Evolutionary conservation across 768 basidiomycete species (phyloP).

Genomic region (Pleurotus giganteus): DNA sequence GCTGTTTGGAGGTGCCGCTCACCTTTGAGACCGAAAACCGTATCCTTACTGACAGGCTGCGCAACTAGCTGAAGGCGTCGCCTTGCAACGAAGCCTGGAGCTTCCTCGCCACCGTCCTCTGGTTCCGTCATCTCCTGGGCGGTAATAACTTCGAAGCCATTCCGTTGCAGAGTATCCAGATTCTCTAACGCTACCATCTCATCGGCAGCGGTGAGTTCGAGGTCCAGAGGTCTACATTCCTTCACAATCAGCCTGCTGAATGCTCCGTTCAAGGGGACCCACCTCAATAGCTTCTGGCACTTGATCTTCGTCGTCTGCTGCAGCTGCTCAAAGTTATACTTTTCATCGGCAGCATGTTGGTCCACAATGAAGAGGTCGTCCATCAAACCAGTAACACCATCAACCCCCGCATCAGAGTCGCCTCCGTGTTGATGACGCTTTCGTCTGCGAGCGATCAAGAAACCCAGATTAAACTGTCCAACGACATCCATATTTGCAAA

Average conservation of each 20-base stretch:
- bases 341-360: slow-evolving; percentile 97
- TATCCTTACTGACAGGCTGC: slow-evolving; percentile 90
- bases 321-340: slow-evolving; percentile 95
- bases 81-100: slow-evolving; percentile 16
- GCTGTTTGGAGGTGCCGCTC: slow-evolving; percentile 4
- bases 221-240: slow-evolving; percentile 58
- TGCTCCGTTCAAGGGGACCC: slow-evolving; percentile 20
- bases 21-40: slow-evolving; percentile 89
- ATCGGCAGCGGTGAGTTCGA: slow-evolving; percentile 88
- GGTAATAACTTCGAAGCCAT: slow-evolving; percentile 84
- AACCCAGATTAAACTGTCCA: slow-evolving; percentile 96
- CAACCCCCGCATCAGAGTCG: slow-evolving; percentile 2
- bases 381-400: slow-evolving; percentile 25
- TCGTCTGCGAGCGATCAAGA: slow-evolving; percentile 79
- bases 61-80: slow-evolving; percentile 65
- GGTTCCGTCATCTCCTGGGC: slow-evolving; percentile 43
- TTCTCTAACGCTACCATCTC: slow-evolving; percentile 88
- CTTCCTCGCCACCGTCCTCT: not conserved
- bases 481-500: slow-evolving; percentile 81
- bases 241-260: slow-evolving; percentile 5
- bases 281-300: slow-evolving; percentile 84
- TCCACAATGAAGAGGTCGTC: slow-evolving; percentile 97
- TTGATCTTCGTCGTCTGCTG: slow-evolving; percentile 89
- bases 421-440: slow-evolving; percentile 17
- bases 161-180: slow-evolving; percentile 73